Evolutionary conservation across 176 grass and related monocot species (phyloP).

Genomic region (Oryza meyeriana): DNA sequence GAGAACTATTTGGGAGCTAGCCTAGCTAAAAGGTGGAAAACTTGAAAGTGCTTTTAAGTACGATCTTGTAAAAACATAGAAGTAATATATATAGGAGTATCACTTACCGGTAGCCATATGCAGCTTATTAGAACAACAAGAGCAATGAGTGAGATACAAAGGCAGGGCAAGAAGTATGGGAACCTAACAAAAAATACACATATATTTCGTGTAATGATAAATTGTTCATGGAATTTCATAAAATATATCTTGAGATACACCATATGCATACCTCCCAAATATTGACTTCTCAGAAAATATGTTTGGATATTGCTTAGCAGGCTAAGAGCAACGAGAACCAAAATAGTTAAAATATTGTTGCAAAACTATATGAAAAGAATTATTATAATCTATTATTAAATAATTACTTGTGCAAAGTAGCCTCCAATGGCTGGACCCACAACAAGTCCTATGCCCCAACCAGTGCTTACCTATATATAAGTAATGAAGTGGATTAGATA

Average conservation of each 20-base stretch:
- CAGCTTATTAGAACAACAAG: constrained; percentile 52
- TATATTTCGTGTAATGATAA: neutral
- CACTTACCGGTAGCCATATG: constrained; percentile 73
- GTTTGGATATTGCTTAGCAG: constrained; percentile 71
- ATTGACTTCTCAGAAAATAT: constrained; percentile 51
- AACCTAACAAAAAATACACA: constrained; percentile 41
- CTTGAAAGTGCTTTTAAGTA: neutral
- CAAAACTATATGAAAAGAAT: neutral
- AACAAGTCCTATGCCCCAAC: constrained; percentile 65
- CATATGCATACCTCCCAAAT: constrained; percentile 52
- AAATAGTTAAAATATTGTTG: neutral
- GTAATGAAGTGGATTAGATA: neutral
- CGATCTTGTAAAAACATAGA: neutral
- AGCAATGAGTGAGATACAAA: constrained; percentile 66
- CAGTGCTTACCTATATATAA: constrained; percentile 36
- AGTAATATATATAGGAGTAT: neutral
- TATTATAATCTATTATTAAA: neutral
- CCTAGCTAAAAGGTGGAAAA: neutral
- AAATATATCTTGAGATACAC: neutral
- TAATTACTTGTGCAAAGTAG: constrained; percentile 65
- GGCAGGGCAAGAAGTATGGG: constrained; percentile 76
- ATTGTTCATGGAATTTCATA: neutral
- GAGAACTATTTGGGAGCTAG: neutral
- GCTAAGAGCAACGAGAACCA: constrained; percentile 20
- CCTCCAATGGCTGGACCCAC: constrained; percentile 83